Evolutionary conservation across 345 rosid genomes (phyloP), one percentile per base, ranked within the genome.

Genomic region (Eucalyptus pauciflora): DNA sequence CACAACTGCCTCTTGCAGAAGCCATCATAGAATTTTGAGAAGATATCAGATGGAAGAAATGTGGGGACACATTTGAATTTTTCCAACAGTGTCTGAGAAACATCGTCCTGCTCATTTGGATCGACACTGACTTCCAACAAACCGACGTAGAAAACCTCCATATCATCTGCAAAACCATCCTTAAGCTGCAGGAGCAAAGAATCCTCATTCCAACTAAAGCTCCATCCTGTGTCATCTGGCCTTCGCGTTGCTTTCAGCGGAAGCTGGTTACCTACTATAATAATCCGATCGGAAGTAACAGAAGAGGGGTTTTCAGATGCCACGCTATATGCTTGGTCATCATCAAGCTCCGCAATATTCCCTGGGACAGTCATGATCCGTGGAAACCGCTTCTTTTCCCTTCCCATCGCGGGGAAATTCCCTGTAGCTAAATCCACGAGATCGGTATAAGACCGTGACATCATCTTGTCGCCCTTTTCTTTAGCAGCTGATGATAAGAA

Each of bases 391-490:
- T 90, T 86, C 88, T 67, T 64, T 43, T 92, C 95, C 76, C 89
- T 93, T 81, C 92, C 92, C 92, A 93, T 89, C 7, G 67, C 90
- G 18, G 95, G 93, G 85, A 93, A 92, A 87, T 94, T 95, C 52
- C 95, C 96, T 0, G 95, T 90, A n/a, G 93, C 94, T 88, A 93
- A 93, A 91, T 94, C 95, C 54, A 91, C 88, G 50, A 95, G 94
- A 90, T 93, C 93, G 88, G 95, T 92, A 86, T 92, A 93, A 31
- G 96, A 94, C 89, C 94, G 90, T 16, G 93, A 93, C 87, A 93
- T 93, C 96, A 95, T 95, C 91, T 92, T 80, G 60, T 50, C 86
- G 13, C 51, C 58, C 89, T 56, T 54, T 27, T 29, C 17, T 13
- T 41, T 10, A 41, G 50, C 64, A 52, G 46, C 87, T 52, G 64